A percentile compares a stretch with the other conserved stretches of the same genome.
phyloP scores from a whole-genome alignment of 2,329 filamentous ascomycete species.

The Daldinia eschscholtzii region DNA sequence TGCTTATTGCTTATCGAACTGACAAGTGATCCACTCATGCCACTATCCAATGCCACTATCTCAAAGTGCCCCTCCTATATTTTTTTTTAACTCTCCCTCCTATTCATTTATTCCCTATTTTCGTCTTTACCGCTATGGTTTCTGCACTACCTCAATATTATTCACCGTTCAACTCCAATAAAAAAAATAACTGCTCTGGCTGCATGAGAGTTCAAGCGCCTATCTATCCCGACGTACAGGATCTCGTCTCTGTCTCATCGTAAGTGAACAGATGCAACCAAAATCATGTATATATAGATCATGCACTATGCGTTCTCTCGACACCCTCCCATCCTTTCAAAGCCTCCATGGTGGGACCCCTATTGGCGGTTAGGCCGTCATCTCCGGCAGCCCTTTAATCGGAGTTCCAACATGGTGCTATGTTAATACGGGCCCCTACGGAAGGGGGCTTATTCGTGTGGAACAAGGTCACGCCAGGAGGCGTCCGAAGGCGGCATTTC shows the following conservation, averaged over 20 bases:
- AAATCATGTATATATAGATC: constrained; percentile 38
- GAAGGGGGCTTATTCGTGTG: constrained; percentile 20
- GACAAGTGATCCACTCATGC: constrained; percentile 7
- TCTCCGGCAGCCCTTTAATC: constrained; percentile 30
- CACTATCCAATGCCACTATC: constrained; percentile 19
- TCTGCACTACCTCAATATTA: constrained; percentile 18
- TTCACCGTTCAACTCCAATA: constrained; percentile 31
- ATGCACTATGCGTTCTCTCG: constrained; percentile 39
- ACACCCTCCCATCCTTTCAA: constrained; percentile 23
- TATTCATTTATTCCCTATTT: neutral
- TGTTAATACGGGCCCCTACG: constrained; percentile 12
- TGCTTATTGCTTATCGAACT: constrained; percentile 3
- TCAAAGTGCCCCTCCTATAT: neutral
- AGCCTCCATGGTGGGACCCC: constrained; percentile 13
- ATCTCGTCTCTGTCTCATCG: constrained; percentile 30
- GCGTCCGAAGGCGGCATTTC: constrained; percentile 12
- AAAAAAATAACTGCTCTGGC: constrained; percentile 29
- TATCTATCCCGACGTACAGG: constrained; percentile 32
- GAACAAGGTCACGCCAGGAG: constrained; percentile 15
- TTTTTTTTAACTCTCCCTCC: neutral
- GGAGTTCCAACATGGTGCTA: constrained; percentile 21
- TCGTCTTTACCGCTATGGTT: constrained; percentile 32
- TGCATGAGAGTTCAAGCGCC: constrained; percentile 41
- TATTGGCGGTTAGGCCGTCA: constrained; percentile 36
- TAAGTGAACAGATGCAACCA: constrained; percentile 23